These are phyloP conservation scores for Boeremia exigua DNA, from an alignment of 2,329 filamentous ascomycete genomes.

Conservation along the genomic window DNA sequence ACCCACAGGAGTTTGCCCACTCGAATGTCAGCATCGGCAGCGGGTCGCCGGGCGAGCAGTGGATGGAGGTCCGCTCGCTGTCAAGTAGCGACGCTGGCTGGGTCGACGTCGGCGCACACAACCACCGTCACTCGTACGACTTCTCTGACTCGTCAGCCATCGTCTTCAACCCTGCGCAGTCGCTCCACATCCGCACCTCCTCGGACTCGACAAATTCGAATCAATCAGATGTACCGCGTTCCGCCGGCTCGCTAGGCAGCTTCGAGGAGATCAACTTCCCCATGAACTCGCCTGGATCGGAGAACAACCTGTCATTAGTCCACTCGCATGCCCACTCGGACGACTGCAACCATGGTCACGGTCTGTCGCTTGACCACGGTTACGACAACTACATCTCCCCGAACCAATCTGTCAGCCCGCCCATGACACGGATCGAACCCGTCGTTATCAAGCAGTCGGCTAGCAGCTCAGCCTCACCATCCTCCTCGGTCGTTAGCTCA, in stretches of 20 bases:
- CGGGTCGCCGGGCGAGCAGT: conserved; percentile 78
- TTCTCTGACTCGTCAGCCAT: conserved; percentile 63
- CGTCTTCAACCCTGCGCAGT: conserved; percentile 92
- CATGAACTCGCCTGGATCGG: conserved; percentile 83
- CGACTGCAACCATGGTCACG: conserved; percentile 35
- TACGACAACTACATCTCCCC: conserved; percentile 50
- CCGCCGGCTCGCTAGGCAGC: conserved; percentile 73
- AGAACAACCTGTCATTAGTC: conserved; percentile 50
- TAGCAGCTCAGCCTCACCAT: conserved; percentile 65
- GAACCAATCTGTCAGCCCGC: conserved; percentile 66
- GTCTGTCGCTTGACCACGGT: conserved; percentile 36
- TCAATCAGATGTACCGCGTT: conserved; percentile 66
- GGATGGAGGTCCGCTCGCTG: conserved; percentile 84
- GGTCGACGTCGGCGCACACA: conserved; percentile 70
- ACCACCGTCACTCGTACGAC: conserved; percentile 70
- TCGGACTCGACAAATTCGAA: conserved; percentile 87
- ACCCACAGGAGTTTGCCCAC: conserved; percentile 52
- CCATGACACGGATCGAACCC: conserved; percentile 70
- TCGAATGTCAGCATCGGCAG: conserved; percentile 50
- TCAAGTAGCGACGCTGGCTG: conserved; percentile 88
- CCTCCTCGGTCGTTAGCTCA: conserved; percentile 58
- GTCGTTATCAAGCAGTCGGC: conserved; percentile 71
- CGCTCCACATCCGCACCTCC: conserved; percentile 82
- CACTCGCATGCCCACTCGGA: conserved; percentile 37
- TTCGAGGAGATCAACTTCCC: conserved; percentile 77